These are phyloP conservation scores for Alternaria conjuncta DNA, from an alignment of 2,329 filamentous ascomycete species.

Conservation along the genomic window DNA sequence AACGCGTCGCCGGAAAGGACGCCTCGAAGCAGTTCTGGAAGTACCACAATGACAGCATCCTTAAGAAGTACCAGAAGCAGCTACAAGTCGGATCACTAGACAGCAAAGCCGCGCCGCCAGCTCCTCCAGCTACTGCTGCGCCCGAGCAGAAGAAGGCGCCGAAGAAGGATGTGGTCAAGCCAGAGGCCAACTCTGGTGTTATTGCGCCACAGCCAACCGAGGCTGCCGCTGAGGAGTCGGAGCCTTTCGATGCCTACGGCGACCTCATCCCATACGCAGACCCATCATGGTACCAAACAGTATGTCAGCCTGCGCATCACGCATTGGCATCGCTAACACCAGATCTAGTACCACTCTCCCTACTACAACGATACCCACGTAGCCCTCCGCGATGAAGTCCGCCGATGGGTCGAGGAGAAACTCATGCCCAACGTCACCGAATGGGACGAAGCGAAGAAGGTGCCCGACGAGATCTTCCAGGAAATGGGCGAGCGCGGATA, in stretches of 20 bases:
- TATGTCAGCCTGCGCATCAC: slow-evolving; percentile 57
- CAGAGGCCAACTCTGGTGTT: slow-evolving; percentile 65
- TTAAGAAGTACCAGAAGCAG: slow-evolving; percentile 68
- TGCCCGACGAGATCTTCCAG: slow-evolving; percentile 90
- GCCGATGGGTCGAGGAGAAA: slow-evolving; percentile 87
- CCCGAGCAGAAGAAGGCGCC: slow-evolving; percentile 54
- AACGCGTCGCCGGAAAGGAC: slow-evolving; percentile 70
- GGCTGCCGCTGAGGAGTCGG: slow-evolving; percentile 62
- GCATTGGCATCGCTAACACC: slow-evolving; percentile 6
- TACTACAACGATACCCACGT: slow-evolving; percentile 96
- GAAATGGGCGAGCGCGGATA: slow-evolving; percentile 75
- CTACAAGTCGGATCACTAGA: slow-evolving; percentile 77
- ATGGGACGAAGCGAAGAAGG: slow-evolving; percentile 94
- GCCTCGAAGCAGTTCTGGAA: slow-evolving; percentile 74
- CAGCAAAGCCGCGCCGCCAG: slow-evolving; percentile 69
- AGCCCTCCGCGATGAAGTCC: slow-evolving; percentile 86
- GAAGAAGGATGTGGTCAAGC: slow-evolving; percentile 59
- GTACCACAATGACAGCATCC: slow-evolving; percentile 66
- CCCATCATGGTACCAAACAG: slow-evolving; percentile 92
- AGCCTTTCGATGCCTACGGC: slow-evolving; percentile 84
- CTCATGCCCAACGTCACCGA: slow-evolving; percentile 92
- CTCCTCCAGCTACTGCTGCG: slow-evolving; percentile 58
- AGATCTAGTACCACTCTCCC: slow-evolving; percentile 81
- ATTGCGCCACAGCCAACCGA: slow-evolving; percentile 48
- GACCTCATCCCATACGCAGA: slow-evolving; percentile 90